A percentile compares a stretch with the other conserved stretches of the same genome.
Conservation (phyloP, 768 basidiomycete genomes). For the Boletellus sp. region DNA sequence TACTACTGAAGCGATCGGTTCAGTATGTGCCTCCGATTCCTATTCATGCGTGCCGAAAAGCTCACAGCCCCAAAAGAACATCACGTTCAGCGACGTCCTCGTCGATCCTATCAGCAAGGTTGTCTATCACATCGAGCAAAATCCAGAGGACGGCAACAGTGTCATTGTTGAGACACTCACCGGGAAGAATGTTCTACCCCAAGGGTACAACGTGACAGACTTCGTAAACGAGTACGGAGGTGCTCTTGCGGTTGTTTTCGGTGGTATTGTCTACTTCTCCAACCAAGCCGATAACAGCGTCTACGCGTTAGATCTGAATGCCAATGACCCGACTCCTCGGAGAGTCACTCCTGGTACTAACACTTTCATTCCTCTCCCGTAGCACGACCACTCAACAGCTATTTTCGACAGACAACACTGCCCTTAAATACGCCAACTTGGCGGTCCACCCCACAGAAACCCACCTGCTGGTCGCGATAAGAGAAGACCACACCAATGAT, state of each 20-base stretch:
- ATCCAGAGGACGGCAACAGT: constrained; percentile 45
- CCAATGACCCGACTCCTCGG: constrained; percentile 20
- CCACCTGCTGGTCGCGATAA: constrained; percentile 50
- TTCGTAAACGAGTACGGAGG: constrained; percentile 73
- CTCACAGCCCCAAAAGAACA: constrained; percentile 16
- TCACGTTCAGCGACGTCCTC: constrained; percentile 40
- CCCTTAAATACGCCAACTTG: constrained; percentile 42
- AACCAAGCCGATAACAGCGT: constrained; percentile 47
- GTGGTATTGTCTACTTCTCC: constrained; percentile 53
- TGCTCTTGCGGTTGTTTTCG: constrained; percentile 47
- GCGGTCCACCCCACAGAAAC: constrained; percentile 49
- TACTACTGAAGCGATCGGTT: constrained; percentile 44
- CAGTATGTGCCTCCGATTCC: constrained; percentile 24
- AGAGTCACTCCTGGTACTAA: constrained; percentile 52
- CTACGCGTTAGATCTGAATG: constrained; percentile 36
- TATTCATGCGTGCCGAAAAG: not conserved
- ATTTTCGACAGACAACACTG: constrained; percentile 7
- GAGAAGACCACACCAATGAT: constrained; percentile 61
- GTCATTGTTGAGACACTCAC: constrained; percentile 49
- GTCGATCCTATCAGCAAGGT: constrained; percentile 46
- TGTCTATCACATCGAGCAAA: constrained; percentile 55
- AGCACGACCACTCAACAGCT: not conserved
- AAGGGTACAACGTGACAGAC: constrained; percentile 49
- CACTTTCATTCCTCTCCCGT: not conserved
- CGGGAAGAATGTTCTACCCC: constrained; percentile 45